Evolutionary conservation across 202 grass and related monocot species (phyloP).

Genomic region (Sporobolus alterniflorus): DNA sequence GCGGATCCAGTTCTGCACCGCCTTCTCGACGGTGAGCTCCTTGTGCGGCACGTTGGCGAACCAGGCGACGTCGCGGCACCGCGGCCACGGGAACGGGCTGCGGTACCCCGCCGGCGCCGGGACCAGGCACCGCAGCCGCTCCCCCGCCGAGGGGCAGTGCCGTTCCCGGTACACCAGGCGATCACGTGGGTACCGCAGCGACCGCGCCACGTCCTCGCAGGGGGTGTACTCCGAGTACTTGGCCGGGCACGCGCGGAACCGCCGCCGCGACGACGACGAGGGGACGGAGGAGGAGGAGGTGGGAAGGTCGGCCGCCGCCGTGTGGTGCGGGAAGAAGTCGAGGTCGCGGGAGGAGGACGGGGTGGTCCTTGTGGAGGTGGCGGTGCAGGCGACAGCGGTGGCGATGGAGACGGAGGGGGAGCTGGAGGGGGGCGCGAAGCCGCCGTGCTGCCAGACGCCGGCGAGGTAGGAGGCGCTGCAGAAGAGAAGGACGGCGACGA

Average conservation of each 20-base stretch:
- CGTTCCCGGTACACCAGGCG: conserved; percentile 85
- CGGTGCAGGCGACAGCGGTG: neutral
- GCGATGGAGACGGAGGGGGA: conserved; percentile 43
- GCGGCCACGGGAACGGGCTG: conserved; percentile 81
- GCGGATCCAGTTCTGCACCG: conserved; percentile 96
- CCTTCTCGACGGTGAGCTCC: conserved; percentile 97
- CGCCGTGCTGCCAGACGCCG: conserved; percentile 71
- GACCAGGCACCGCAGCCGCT: conserved; percentile 76
- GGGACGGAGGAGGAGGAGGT: neutral
- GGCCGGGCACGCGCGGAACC: conserved; percentile 55
- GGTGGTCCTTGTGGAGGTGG: neutral
- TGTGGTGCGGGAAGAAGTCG: conserved; percentile 70
- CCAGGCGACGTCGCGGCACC: conserved; percentile 79
- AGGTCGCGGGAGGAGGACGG: conserved; percentile 7
- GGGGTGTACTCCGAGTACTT: conserved; percentile 92
- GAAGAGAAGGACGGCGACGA: conserved; percentile 52
- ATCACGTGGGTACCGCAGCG: conserved; percentile 73
- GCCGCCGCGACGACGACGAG: neutral
- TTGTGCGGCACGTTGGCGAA: conserved; percentile 97
- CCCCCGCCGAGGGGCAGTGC: conserved; percentile 65
- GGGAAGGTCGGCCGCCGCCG: conserved; percentile 5
- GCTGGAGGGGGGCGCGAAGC: conserved; percentile 14
- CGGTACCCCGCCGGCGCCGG: conserved; percentile 74
- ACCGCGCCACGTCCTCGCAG: conserved; percentile 87
- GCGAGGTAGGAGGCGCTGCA: conserved; percentile 71